Base-by-base conservation (phyloP, 1,139 yeast species). In the Yamadazyma pseudoaaseri region DNA sequence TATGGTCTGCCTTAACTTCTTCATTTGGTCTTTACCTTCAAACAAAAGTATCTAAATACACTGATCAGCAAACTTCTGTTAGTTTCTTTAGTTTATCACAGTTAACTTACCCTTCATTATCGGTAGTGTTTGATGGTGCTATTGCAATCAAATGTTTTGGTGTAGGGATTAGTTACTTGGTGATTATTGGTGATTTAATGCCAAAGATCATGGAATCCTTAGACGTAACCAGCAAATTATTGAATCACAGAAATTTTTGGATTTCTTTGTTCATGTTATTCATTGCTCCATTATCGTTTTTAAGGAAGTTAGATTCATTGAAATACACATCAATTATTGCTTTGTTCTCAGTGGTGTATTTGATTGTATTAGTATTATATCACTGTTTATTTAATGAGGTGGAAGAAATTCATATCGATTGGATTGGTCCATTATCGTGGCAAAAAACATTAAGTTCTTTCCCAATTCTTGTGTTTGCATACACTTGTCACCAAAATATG, bases 401-500 rank as follows among this genome's bases (percentile, higher is more conserved):
- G 3, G 52, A 48, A 5, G 46, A 48, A 7, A 45, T 48, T 14
- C 43, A 48, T 7, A 42, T 65, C 16, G 60, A 57, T 31, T 53
- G 57, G 49, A 28, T 58, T 22, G 74, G 75, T 5, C 75, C 75
- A 1, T 47, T 61, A 15, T 63, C 71, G 11, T 39, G 60, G 44
- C 56, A 54, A 34, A 50, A 56, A 15, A 68, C 75, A 5, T 51
- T 70, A 35, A 46, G 61, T 18, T 64, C 95, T 4, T 78, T 92
- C 50, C 95, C 96, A n/a, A 84, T 92, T 45, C 78, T 92, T 38
- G 85, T 92, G 12, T 87, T 94, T 64, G 97, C 97, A 3, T 94
- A 79, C 58, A 90, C 97, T 1, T 95, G 97, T 42, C 95, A 92
- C 45, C 97, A 92, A 64, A 92, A 83, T 54, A 84, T 92, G 81